Conservation (phyloP, 2,329 filamentous ascomycete genomes). For the Fusarium sp. region DNA sequence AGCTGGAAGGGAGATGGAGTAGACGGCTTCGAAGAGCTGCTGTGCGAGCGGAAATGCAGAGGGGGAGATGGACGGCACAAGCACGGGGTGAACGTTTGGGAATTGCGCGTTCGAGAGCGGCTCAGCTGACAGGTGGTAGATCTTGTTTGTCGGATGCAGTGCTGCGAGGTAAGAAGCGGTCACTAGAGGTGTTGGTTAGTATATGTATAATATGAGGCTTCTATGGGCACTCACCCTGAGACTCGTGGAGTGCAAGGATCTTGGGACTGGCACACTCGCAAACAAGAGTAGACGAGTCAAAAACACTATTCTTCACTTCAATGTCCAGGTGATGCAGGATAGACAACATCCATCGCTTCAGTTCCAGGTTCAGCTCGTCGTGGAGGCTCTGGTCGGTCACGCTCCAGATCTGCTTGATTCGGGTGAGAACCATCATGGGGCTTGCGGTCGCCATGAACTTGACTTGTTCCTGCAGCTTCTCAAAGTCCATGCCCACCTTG, state of each 20-base stretch:
- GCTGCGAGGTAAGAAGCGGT: constrained; percentile 63
- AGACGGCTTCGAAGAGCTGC: constrained; percentile 60
- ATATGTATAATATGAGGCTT: fast-evolving
- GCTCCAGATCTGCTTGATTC: constrained; percentile 57
- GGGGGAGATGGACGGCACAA: constrained; percentile 53
- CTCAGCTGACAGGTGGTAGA: constrained; percentile 60
- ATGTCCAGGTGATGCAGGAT: constrained; percentile 62
- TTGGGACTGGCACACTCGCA: constrained; percentile 36
- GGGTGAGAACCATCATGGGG: constrained; percentile 60
- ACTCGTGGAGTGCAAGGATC: constrained; percentile 63
- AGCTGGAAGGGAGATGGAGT: constrained; percentile 66
- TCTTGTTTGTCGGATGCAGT: constrained; percentile 52
- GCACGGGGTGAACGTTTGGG: constrained; percentile 55
- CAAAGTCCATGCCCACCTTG: background rate
- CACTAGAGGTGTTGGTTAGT: constrained; percentile 48
- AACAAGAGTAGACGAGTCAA: background rate
- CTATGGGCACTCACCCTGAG: constrained; percentile 53
- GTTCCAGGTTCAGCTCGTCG: constrained; percentile 59
- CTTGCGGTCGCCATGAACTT: constrained; percentile 37
- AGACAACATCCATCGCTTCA: constrained; percentile 70
- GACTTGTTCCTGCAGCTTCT: constrained; percentile 27
- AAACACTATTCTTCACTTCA: constrained; percentile 32
- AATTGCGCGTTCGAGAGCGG: constrained; percentile 54
- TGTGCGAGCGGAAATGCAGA: constrained; percentile 53
- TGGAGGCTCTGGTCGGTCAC: constrained; percentile 24